These are phyloP conservation scores for Protomyces gravidus DNA, from an alignment of 1,139 yeast genomes.

Conservation along the genomic window DNA sequence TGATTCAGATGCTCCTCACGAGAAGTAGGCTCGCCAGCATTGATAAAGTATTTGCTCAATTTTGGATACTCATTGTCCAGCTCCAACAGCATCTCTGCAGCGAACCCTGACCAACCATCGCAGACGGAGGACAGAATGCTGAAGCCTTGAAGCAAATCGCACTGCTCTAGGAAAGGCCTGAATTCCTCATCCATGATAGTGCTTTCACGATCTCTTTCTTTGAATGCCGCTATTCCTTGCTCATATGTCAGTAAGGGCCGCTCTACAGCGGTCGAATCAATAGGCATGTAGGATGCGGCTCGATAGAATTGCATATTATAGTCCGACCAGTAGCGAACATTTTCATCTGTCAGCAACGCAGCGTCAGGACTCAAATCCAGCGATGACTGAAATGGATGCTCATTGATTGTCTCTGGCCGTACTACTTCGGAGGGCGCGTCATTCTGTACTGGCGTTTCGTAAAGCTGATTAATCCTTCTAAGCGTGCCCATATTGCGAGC, in stretches of 20 bases:
- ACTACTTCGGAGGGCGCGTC: slow-evolving; percentile 31
- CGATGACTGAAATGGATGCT: slow-evolving; percentile 38
- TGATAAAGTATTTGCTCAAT: slow-evolving; percentile 3
- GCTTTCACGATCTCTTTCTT: slow-evolving; percentile 38
- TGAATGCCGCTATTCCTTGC: slow-evolving; percentile 38
- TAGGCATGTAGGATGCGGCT: slow-evolving; percentile 54
- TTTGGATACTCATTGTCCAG: slow-evolving; percentile 58
- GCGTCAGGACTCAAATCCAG: slow-evolving; percentile 44
- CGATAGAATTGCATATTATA: slow-evolving; percentile 64
- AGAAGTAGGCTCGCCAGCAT: not conserved
- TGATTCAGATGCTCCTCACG: not conserved
- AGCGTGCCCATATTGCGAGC: slow-evolving; percentile 40
- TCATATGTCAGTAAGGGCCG: slow-evolving; percentile 9
- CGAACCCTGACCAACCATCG: slow-evolving; percentile 80
- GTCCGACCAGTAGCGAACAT: slow-evolving; percentile 75
- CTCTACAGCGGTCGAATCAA: slow-evolving; percentile 7
- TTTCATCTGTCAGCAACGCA: slow-evolving; percentile 41
- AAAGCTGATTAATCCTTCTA: slow-evolving; percentile 36
- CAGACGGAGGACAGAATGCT: slow-evolving; percentile 65
- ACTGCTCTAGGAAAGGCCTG: slow-evolving; percentile 64
- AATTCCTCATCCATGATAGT: slow-evolving; percentile 57
- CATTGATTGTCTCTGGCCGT: slow-evolving; percentile 57
- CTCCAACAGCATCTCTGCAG: slow-evolving; percentile 50
- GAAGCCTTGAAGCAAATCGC: slow-evolving; percentile 70
- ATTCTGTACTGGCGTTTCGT: slow-evolving; percentile 30